Percentiles rank a stretch among this genome's conserved stretches.
These are phyloP conservation scores for Corynascus novoguineensis DNA, from an alignment of 495 filamentous ascomycete species.

Conservation along the genomic window DNA sequence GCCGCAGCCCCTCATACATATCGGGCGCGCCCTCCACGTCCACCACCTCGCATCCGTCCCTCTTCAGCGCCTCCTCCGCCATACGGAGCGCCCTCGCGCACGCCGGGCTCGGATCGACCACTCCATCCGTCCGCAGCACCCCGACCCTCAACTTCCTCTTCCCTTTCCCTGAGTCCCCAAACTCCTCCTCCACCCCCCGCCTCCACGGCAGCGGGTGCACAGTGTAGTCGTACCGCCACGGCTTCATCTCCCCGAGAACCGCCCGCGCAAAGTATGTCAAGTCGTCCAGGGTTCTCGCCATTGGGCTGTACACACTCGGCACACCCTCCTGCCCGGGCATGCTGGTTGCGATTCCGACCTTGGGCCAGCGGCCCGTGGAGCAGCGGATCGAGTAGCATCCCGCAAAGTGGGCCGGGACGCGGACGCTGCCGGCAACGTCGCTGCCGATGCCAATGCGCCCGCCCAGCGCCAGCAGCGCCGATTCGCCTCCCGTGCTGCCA, in stretches of 20 bases:
- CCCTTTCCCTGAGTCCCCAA: constrained; percentile 39
- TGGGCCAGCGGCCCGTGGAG: constrained; percentile 94
- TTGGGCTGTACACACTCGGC: constrained; percentile 83
- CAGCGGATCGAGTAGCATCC: constrained; percentile 89
- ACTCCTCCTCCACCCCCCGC: constrained; percentile 51
- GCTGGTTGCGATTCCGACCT: constrained; percentile 74
- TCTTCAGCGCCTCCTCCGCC: constrained; percentile 59
- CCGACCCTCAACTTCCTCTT: constrained; percentile 66
- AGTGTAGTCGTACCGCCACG: constrained; percentile 85
- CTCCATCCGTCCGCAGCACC: constrained; percentile 73
- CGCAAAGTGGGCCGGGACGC: constrained; percentile 82
- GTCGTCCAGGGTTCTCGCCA: constrained; percentile 84
- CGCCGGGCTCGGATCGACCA: constrained; percentile 82
- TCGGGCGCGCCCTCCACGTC: constrained; percentile 57
- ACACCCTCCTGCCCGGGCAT: constrained; percentile 96
- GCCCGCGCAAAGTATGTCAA: constrained; percentile 78
- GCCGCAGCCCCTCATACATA: constrained; percentile 67
- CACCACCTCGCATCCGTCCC: constrained; percentile 69
- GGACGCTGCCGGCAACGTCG: constrained; percentile 89
- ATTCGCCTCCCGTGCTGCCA: constrained; percentile 86
- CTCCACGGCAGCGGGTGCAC: constrained; percentile 85
- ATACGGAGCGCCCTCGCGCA: constrained; percentile 71
- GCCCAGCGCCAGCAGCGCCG: constrained; percentile 77
- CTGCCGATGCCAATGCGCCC: constrained; percentile 92
- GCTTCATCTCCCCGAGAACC: constrained; percentile 68